phyloP scores from a whole-genome alignment of 306 rosid species.

The Dicorynia guianensis region DNA sequence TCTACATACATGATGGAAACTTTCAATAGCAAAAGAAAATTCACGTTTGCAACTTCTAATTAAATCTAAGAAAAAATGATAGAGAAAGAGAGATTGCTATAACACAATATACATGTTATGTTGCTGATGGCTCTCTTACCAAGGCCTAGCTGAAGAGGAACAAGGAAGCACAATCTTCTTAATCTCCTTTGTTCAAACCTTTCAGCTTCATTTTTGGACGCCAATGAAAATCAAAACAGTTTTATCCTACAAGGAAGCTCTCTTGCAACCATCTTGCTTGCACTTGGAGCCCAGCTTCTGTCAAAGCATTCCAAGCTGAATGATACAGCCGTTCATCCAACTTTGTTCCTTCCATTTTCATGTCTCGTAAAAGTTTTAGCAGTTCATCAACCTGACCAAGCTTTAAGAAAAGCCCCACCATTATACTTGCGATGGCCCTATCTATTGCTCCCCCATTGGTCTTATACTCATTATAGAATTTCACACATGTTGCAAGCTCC shows the following conservation, averaged over 20 bases:
- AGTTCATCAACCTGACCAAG: constrained; percentile 60
- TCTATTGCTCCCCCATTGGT: constrained; percentile 68
- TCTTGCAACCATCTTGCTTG: constrained; percentile 68
- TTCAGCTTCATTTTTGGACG: constrained; percentile 35
- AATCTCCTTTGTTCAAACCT: background rate
- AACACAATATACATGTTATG: constrained; percentile 38
- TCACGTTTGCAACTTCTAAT: background rate
- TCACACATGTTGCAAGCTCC: constrained; percentile 58
- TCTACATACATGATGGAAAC: too few species aligned
- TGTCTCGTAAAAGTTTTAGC: constrained; percentile 66
- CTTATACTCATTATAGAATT: constrained; percentile 61
- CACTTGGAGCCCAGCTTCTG: constrained; percentile 69
- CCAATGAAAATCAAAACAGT: background rate
- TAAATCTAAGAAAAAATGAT: too few species aligned
- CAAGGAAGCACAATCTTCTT: too few species aligned
- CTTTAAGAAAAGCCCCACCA: constrained; percentile 74
- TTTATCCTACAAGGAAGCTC: constrained; percentile 44
- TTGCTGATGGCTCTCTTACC: background rate
- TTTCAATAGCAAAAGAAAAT: too few species aligned
- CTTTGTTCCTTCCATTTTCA: constrained; percentile 68
- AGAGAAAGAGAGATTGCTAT: constrained; percentile 12
- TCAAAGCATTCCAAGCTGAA: constrained; percentile 71
- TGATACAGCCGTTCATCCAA: constrained; percentile 69
- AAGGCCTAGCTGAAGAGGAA: background rate
- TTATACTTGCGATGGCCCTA: constrained; percentile 71